phyloP scores from a whole-genome alignment of 306 rosid species.

The Morella rubra region DNA sequence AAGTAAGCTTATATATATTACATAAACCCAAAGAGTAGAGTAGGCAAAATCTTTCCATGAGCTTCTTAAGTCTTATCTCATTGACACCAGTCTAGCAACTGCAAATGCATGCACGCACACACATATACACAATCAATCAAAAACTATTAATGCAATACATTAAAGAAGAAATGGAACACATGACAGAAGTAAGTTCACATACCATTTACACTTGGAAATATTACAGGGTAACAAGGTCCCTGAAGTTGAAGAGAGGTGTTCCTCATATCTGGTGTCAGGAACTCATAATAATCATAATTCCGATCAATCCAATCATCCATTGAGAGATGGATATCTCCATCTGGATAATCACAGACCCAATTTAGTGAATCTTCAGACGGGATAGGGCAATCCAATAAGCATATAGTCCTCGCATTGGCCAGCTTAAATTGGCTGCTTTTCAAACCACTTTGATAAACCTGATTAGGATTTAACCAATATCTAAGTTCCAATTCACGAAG shows the following conservation, averaged over 20 bases:
- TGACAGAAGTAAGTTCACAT: constrained; percentile 20
- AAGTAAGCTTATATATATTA: too few relatives aligned
- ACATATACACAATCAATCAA: too few relatives aligned
- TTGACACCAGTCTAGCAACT: too few relatives aligned
- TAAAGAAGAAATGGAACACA: constrained; percentile 11
- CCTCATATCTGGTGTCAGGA: constrained; percentile 90
- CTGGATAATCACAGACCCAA: constrained; percentile 98
- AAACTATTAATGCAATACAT: not conserved
- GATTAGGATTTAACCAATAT: constrained; percentile 93
- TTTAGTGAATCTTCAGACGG: constrained; percentile 78
- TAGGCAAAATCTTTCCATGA: constrained; percentile 8
- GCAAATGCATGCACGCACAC: too few relatives aligned
- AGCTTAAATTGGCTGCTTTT: constrained; percentile 64
- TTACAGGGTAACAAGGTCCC: constrained; percentile 98
- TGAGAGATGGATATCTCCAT: constrained; percentile 72
- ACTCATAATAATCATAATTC: constrained; percentile 83
- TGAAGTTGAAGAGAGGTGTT: constrained; percentile 92
- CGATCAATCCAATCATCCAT: constrained; percentile 69
- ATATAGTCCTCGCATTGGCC: constrained; percentile 75
- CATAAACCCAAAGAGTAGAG: constrained; percentile 12
- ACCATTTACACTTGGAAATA: constrained; percentile 97
- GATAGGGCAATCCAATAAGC: constrained; percentile 77
- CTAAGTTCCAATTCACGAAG: constrained; percentile 74
- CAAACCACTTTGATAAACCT: constrained; percentile 87
- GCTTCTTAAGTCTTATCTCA: not conserved